Evolutionary conservation across 805 yeast genomes (phyloP).

Genomic region (Isabelozyma pseudorhagii): DNA sequence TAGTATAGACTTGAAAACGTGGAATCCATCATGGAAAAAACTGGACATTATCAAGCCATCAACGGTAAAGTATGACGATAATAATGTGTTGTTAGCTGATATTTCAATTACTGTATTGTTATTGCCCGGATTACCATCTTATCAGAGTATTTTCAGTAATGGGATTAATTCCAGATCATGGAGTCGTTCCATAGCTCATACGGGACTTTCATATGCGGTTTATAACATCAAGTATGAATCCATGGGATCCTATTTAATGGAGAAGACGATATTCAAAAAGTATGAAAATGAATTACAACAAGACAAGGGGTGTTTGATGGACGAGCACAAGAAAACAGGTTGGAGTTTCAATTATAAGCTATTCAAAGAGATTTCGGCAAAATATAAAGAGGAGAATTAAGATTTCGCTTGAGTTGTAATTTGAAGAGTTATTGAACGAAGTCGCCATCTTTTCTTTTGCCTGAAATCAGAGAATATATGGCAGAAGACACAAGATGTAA

Average conservation of each 20-base stretch:
- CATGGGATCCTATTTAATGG: constrained; percentile 24
- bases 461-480: too few species aligned
- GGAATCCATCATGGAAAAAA: constrained; percentile 29
- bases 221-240: constrained; percentile 50
- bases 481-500: too few species aligned
- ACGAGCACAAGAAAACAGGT: constrained; percentile 12
- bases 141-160: constrained; percentile 63
- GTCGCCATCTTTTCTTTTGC: too few species aligned
- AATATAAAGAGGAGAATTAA: not conserved
- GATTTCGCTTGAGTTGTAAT: not conserved
- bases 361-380: constrained; percentile 11
- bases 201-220: constrained; percentile 73
- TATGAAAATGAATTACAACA: constrained; percentile 22
- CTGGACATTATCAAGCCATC: constrained; percentile 24
- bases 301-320: constrained; percentile 12
- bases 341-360: constrained; percentile 32
- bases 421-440: not conserved
- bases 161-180: constrained; percentile 77
- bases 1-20: constrained; percentile 23
- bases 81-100: constrained; percentile 39
- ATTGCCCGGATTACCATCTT: constrained; percentile 65
- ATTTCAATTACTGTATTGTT: constrained; percentile 56
- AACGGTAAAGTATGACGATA: constrained; percentile 15
- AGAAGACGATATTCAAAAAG: constrained; percentile 24
- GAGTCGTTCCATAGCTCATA: constrained; percentile 55